These are phyloP conservation scores for Aphanomyces invadans DNA, from an alignment of 352 stramenopile genomes.

Conservation along the genomic window DNA sequence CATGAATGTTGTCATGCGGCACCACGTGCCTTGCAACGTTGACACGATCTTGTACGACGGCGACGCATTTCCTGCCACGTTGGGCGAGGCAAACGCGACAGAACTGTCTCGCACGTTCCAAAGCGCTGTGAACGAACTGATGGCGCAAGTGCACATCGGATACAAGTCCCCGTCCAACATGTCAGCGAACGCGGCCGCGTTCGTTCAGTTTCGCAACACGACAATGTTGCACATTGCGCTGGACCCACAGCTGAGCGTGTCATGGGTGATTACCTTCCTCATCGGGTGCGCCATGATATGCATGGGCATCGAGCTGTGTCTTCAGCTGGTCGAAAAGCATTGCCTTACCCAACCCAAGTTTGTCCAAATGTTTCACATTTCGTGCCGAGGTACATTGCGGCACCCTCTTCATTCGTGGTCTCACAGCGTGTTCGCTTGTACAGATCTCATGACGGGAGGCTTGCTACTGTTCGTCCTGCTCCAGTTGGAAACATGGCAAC, in stretches of 20 bases:
- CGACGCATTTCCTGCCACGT: no score
- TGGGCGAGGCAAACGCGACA: no score
- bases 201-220: constrained; percentile 1
- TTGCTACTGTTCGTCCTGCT: not conserved
- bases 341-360: not conserved
- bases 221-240: not conserved
- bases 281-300: not conserved
- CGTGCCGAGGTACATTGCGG: not conserved
- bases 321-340: not conserved
- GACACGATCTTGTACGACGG: not conserved
- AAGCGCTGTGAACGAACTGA: not conserved
- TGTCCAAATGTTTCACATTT: constrained; percentile 4
- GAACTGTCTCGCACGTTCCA: not conserved
- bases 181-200: not conserved
- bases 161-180: not conserved
- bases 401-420: not conserved
- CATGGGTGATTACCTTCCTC: not conserved
- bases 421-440: not conserved
- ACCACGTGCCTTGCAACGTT: not conserved
- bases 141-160: not conserved
- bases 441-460: not conserved
- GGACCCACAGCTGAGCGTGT: not conserved
- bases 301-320: not conserved
- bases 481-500: not conserved
- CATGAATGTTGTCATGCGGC: not conserved